Evolutionary conservation across 441 rosid species (phyloP).

Genomic region (Jatropha multifida): DNA sequence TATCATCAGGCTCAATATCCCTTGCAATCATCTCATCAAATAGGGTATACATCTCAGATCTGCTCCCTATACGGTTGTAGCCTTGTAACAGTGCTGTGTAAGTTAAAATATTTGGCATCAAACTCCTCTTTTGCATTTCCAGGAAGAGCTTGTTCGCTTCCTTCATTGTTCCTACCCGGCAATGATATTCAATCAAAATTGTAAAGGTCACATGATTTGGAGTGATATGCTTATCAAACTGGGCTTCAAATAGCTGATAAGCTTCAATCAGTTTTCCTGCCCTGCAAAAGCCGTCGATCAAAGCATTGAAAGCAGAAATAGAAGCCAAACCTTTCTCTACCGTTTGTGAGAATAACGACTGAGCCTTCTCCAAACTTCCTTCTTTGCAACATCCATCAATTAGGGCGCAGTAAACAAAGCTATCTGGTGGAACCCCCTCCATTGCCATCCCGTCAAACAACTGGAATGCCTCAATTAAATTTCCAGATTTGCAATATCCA

Average conservation of each 20-base stretch:
- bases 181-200: conserved; percentile 64
- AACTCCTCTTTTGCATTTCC: conserved; percentile 57
- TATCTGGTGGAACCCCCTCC: conserved; percentile 64
- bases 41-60: conserved; percentile 50
- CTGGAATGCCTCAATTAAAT: conserved; percentile 54
- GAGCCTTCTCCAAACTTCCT: conserved; percentile 41
- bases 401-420: conserved; percentile 49
- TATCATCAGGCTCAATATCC: conserved; percentile 58
- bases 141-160: conserved; percentile 59
- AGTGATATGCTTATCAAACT: conserved; percentile 48
- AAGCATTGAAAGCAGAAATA: conserved; percentile 53
- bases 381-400: conserved; percentile 58
- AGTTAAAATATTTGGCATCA: conserved; percentile 65
- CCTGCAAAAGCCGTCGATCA: conserved; percentile 61
- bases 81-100: conserved; percentile 65
- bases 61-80: conserved; percentile 48
- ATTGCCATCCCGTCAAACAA: conserved; percentile 52
- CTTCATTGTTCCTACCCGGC: conserved; percentile 61
- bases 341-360: conserved; percentile 52
- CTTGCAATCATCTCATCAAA: conserved; percentile 60
- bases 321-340: conserved; percentile 55
- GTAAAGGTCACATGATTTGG: conserved; percentile 73
- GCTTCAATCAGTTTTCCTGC: conserved; percentile 56
- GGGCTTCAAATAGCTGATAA: conserved; percentile 39
- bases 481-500: conserved; percentile 63